These are phyloP conservation scores for Digitaria exilis DNA, from an alignment of 202 grass and related monocot genomes.

Conservation along the genomic window DNA sequence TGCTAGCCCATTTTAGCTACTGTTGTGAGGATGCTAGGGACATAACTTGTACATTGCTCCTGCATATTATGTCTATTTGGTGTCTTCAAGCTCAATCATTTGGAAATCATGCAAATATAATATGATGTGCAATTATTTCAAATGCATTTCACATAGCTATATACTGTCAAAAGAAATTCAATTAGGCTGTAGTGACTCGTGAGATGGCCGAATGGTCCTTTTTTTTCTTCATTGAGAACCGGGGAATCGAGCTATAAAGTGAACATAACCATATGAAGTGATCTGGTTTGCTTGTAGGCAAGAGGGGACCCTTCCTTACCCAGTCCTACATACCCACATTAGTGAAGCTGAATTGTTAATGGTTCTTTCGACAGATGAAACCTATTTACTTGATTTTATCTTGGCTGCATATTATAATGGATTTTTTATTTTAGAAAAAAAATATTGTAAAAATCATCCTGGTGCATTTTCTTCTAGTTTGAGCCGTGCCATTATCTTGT, in stretches of 20 bases:
- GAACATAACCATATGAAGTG: not conserved
- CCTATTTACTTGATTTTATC: not conserved
- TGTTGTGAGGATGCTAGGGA: not conserved
- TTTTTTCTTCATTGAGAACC: not conserved
- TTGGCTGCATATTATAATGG: not conserved
- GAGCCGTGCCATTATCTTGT: not conserved
- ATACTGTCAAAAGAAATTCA: not conserved
- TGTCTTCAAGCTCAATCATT: slow-evolving; percentile 6
- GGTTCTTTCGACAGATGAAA: not conserved
- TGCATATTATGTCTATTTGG: not conserved
- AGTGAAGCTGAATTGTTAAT: not conserved
- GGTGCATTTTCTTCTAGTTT: slow-evolving; percentile 7
- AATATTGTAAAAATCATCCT: slow-evolving; percentile 13
- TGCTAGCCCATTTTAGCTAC: not conserved
- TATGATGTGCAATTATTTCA: not conserved
- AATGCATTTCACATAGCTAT: not conserved
- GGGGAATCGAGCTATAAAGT: not conserved
- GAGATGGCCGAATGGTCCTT: not conserved
- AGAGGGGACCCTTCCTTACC: not conserved
- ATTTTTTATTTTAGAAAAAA: not conserved
- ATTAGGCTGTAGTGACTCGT: too few relatives aligned
- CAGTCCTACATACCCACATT: not conserved
- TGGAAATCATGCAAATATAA: not conserved
- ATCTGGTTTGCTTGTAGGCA: not conserved
- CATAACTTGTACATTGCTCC: not conserved